Conservation (phyloP, 345 rosid genomes). For the Euphorbia peplus region DNA sequence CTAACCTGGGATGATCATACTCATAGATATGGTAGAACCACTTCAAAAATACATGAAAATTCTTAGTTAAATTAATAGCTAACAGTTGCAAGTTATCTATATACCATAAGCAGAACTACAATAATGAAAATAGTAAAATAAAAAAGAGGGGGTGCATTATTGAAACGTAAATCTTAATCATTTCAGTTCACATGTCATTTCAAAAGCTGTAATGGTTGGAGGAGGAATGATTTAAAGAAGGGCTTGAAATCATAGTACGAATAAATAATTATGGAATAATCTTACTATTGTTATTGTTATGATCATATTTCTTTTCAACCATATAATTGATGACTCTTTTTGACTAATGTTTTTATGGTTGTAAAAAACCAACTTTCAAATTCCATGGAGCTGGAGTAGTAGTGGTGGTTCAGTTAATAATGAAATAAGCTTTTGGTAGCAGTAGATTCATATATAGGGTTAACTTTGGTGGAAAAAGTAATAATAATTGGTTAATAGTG, state of each 20-base stretch:
- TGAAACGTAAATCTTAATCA: slow-evolving; percentile 18
- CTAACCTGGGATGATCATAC: too few species aligned
- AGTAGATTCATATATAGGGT: too few species aligned
- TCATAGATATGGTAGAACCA: too few species aligned
- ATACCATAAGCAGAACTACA: too few species aligned
- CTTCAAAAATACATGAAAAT: too few species aligned
- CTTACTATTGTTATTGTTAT: neutral
- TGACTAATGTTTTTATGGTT: slow-evolving; percentile 5
- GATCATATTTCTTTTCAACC: slow-evolving; percentile 17
- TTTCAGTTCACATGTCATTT: slow-evolving; percentile 18
- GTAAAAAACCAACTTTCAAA: neutral
- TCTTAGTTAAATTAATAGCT: too few species aligned
- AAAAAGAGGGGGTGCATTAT: neutral
- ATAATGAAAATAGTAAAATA: too few species aligned
- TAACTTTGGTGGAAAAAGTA: too few species aligned
- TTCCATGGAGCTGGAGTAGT: too few species aligned
- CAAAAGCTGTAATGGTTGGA: slow-evolving; percentile 11
- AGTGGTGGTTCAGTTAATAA: too few species aligned
- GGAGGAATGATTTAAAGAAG: neutral
- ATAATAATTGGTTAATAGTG: neutral
- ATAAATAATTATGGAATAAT: neutral
- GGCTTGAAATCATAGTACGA: neutral
- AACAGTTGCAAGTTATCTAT: too few species aligned
- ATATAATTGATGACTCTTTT: slow-evolving; percentile 10
- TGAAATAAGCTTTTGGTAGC: too few species aligned